These are phyloP conservation scores for Tympanopsis confertula DNA, from an alignment of 2,329 filamentous ascomycete genomes.

Conservation along the genomic window DNA sequence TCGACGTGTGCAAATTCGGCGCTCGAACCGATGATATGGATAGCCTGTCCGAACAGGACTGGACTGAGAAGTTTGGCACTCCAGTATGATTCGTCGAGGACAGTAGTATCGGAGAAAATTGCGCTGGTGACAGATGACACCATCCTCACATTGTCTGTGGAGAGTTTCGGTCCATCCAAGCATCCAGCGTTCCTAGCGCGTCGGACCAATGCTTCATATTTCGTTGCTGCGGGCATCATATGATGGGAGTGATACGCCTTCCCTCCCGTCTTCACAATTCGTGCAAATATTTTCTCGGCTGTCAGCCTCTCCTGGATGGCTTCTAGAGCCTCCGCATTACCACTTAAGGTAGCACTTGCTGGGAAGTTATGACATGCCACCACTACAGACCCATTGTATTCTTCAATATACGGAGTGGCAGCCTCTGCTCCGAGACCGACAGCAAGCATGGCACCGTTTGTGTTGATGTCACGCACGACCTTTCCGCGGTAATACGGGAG, in stretches of 20 bases:
- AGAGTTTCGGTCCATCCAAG: neutral
- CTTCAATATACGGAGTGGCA: neutral
- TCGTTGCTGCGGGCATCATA: conserved; percentile 6
- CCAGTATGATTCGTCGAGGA: neutral
- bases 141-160: neutral
- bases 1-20: conserved; percentile 2
- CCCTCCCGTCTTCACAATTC: conserved; percentile 10
- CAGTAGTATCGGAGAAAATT: neutral
- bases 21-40: too few relatives aligned
- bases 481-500: conserved; percentile 22
- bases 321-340: conserved; percentile 6
- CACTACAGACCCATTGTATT: neutral
- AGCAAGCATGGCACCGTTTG: conserved; percentile 6
- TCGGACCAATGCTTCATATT: conserved; percentile 7
- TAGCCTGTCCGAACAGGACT: neutral
- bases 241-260: conserved; percentile 15
- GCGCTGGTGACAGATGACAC: neutral
- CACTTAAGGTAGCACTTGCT: conserved; percentile 7
- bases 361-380: conserved; percentile 8
- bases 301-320: conserved; percentile 4
- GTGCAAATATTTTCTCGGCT: conserved; percentile 9
- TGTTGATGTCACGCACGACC: conserved; percentile 1
- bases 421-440: conserved; percentile 7
- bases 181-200: conserved; percentile 4
- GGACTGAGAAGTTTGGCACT: neutral